Percentiles rank a stretch among this genome's conserved stretches.
phyloP scores from a whole-genome alignment of 164 flowering plant species.

The Annona cherimola region DNA sequence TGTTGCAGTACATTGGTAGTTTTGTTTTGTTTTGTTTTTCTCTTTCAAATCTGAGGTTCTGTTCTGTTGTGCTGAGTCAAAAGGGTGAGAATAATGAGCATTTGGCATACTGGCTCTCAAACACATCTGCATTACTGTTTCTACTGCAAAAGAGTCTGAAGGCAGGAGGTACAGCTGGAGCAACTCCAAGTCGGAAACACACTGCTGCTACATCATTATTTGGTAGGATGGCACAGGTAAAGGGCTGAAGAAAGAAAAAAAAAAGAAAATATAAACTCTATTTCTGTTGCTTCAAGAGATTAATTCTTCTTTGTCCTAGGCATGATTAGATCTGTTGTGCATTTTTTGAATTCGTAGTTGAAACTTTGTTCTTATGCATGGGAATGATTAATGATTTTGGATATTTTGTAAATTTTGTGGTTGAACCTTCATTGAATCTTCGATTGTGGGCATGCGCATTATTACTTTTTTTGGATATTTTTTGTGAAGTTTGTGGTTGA shows the following conservation, averaged over 20 bases:
- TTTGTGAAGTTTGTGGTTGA: no score
- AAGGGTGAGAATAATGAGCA: constrained; percentile 55
- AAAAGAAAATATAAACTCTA: no score
- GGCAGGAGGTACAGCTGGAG: constrained; percentile 47
- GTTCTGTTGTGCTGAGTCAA: constrained; percentile 49
- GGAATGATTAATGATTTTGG: no score
- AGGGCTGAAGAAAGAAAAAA: no score
- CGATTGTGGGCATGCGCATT: no score
- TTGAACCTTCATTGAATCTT: no score
- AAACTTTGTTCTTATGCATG: not conserved
- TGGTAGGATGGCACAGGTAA: constrained; percentile 77
- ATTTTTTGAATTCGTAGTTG: not conserved
- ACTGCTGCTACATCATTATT: constrained; percentile 72
- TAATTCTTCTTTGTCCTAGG: not conserved
- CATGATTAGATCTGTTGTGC: not conserved
- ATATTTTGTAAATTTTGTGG: no score
- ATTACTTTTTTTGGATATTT: no score
- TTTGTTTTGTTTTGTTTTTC: no score
- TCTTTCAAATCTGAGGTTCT: no score
- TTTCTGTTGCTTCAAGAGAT: no score
- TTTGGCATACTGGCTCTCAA: constrained; percentile 94
- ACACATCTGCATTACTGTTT: constrained; percentile 75
- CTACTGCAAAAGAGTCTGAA: constrained; percentile 78
- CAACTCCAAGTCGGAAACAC: constrained; percentile 57
- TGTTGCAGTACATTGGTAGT: no score